Base-by-base conservation (phyloP, 2,329 filamentous ascomycete genomes). In the Parastagonospora avenae region DNA sequence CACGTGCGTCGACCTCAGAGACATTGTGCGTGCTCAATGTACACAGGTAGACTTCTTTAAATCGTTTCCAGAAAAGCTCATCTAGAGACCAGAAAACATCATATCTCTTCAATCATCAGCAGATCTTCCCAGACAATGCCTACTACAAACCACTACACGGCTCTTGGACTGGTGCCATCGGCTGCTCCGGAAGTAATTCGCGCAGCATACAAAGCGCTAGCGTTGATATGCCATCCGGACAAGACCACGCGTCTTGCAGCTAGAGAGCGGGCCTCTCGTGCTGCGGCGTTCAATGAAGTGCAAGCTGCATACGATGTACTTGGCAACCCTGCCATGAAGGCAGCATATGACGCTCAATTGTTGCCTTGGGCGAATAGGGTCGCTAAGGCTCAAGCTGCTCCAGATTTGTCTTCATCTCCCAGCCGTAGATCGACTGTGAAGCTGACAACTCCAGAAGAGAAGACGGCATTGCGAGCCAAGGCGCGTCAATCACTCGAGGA, bases 231-330 rank as follows among this genome's bases (percentile, higher is more conserved):
- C 29, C 54, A 64, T 43, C 57, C 59, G 2, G 50, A 62, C 16
- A 59, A 62, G 35, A 60, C 41, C 2, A 8, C 52, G 3, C 37
- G 58, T n/a, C 41, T 59, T 11, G 4, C 50, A 15, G 41, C 53
- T 15, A 32, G 30, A 10, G 55, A 57, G 24, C 53, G 55, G n/a
- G 48, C 50, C 5, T 19, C 29, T 9, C 51, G 55, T 43, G 48
- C 54, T 27, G 32, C 48, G 8, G 47, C 35, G 4, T 58, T 60
- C 33, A 41, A 37, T 1, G 9, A 50, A 2, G 27, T 63, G 4
- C 58, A 64, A 30, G 48, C 57, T 36, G 60, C 62, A 9, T 60
- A 57, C 45, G 54, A 57, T 42, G 56, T 68, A 8, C 50, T 66
- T 16, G 16, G 39, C 2, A 54, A 53, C 15, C 42, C 58, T 8